Percentiles rank a stretch among this genome's conserved stretches.
Evolutionary conservation across 208 protist species (phyloP).

Genomic region (Trypanosoma melophagium): DNA sequence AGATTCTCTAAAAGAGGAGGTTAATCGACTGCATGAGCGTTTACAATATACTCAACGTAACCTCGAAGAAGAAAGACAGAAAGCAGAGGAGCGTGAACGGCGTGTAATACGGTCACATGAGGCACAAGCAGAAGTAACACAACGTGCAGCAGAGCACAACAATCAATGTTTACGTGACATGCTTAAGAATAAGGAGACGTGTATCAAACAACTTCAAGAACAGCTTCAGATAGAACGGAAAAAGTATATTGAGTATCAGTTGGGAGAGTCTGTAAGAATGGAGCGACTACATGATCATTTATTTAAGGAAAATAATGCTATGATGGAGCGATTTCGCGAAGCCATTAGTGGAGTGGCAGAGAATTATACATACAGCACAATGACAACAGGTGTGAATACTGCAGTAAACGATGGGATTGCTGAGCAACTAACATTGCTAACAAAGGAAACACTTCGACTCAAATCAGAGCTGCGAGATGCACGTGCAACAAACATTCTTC

Average conservation of each 20-base stretch:
- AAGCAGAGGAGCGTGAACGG: conserved; percentile 49
- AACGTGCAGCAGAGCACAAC: conserved; percentile 81
- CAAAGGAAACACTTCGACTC: conserved; percentile 66
- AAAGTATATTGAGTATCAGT: conserved; percentile 63
- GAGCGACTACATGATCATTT: conserved; percentile 82
- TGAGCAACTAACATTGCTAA: conserved; percentile 65
- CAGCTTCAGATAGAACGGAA: conserved; percentile 79
- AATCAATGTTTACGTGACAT: conserved; percentile 70
- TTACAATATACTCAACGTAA: conserved; percentile 53
- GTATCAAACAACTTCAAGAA: conserved; percentile 62
- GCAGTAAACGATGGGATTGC: conserved; percentile 17
- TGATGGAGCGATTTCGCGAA: conserved; percentile 80
- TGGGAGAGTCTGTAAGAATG: conserved; percentile 78
- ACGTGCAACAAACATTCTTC: conserved; percentile 59
- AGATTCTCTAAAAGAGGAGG: conserved; percentile 52
- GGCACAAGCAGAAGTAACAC: conserved; percentile 66
- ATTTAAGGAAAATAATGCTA: conserved; percentile 80
- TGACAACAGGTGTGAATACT: background rate
- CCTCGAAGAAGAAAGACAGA: conserved; percentile 66
- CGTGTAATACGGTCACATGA: conserved; percentile 68
- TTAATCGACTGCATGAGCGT: conserved; percentile 38
- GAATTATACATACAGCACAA: conserved; percentile 17
- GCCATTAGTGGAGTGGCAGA: conserved; percentile 64
- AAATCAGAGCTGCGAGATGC: conserved; percentile 62
- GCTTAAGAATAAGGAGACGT: conserved; percentile 71